A percentile compares a stretch with the other conserved stretches of the same genome.
Conservation (phyloP, 768 basidiomycete species). For the Mycena galericulata region DNA sequence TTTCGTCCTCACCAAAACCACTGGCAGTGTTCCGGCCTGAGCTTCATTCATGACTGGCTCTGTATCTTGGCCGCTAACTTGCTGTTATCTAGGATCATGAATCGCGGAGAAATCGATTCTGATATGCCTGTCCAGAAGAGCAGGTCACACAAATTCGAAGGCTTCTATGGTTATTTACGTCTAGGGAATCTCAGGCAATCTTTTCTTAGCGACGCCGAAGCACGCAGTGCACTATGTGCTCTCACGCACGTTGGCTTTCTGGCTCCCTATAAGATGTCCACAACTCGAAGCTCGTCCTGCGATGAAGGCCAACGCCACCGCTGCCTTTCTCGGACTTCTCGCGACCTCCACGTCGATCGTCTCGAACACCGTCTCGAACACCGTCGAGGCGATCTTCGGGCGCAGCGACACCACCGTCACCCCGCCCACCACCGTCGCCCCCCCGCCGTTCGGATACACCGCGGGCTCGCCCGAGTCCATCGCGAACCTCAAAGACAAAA, state of each 20-base stretch:
- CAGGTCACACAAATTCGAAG: conserved; percentile 10
- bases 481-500: conserved; percentile 37
- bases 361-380: conserved; percentile 9
- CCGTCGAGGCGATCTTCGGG: background rate
- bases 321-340: conserved; percentile 30
- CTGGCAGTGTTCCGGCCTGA: too few species aligned
- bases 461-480: conserved; percentile 32
- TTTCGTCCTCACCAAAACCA: too few species aligned
- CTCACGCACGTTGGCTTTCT: conserved; percentile 2
- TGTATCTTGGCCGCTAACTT: too few species aligned
- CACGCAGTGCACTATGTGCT: conserved; percentile 21
- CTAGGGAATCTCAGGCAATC: conserved; percentile 18
- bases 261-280: conserved; percentile 7
- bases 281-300: conserved; percentile 1
- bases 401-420: background rate
- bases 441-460: conserved; percentile 36
- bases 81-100: too few species aligned
- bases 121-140: conserved; percentile 6
- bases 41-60: too few species aligned
- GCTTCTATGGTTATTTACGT: conserved; percentile 15
- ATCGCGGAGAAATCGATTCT: background rate
- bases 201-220: conserved; percentile 22
- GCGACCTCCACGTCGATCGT: conserved; percentile 32
- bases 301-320: conserved; percentile 35
- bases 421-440: background rate